phyloP scores from a whole-genome alignment of 139 green algal genomes.

The Yamagishiella unicocca region DNA sequence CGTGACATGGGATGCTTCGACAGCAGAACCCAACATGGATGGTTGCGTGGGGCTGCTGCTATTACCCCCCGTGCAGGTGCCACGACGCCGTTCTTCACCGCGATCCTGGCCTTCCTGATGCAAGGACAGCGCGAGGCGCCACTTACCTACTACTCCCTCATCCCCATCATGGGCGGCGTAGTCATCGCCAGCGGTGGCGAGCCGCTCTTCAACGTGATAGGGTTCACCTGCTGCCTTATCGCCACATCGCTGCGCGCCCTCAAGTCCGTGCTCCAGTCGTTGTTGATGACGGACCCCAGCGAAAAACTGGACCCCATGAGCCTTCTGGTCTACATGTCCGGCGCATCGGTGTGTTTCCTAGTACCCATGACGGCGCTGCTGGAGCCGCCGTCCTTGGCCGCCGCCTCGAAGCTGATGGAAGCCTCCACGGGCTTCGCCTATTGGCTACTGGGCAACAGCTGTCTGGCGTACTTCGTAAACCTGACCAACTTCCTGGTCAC shows the following conservation, averaged over 20 bases:
- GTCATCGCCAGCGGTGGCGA: conserved; percentile 90
- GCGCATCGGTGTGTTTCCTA: conserved; percentile 78
- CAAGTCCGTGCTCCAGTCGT: conserved; percentile 88
- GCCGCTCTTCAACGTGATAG: conserved; percentile 88
- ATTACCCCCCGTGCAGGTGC: conserved; percentile 72
- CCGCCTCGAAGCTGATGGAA: neutral
- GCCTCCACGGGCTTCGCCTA: conserved; percentile 68
- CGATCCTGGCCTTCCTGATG: conserved; percentile 80
- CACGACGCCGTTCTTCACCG: conserved; percentile 97
- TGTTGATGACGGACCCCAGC: conserved; percentile 50
- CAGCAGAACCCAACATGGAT: too few species aligned
- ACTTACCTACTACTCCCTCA: conserved; percentile 86
- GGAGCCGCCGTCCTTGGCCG: conserved; percentile 69
- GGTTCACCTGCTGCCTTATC: conserved; percentile 74
- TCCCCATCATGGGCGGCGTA: conserved; percentile 91
- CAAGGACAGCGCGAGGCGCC: conserved; percentile 69
- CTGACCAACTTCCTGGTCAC: conserved; percentile 98
- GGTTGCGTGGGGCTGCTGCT: too few species aligned
- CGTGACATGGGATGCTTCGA: too few species aligned
- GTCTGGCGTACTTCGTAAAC: conserved; percentile 96
- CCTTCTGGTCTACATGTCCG: conserved; percentile 95
- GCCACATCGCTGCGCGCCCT: conserved; percentile 68
- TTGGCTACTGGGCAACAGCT: conserved; percentile 86
- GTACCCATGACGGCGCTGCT: conserved; percentile 79
- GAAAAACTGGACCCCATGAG: conserved; percentile 86